These are phyloP conservation scores for Aurantiochytrium sp. DNA, from an alignment of 108 stramenopile genomes.

Conservation along the genomic window DNA sequence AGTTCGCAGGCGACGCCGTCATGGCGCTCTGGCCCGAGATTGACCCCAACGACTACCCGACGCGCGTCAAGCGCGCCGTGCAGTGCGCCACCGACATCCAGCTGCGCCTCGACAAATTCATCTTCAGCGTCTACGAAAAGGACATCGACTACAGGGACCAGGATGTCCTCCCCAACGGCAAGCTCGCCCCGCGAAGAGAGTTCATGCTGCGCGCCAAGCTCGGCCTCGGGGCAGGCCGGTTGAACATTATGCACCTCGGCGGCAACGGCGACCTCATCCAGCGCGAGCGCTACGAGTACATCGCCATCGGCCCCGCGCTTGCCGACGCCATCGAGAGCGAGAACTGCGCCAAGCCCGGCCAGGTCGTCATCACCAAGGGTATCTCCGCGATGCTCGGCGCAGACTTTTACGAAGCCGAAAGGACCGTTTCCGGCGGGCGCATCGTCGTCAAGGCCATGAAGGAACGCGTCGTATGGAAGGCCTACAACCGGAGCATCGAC, in stretches of 20 bases:
- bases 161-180: background rate
- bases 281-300: conserved; percentile 45
- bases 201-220: background rate
- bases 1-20: conserved; percentile 62
- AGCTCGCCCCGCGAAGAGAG: background rate
- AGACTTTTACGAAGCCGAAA: background rate
- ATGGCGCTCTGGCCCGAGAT: conserved; percentile 54
- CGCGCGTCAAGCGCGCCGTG: conserved; percentile 42
- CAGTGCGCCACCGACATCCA: conserved; percentile 57
- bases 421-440: background rate
- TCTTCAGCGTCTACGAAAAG: conserved; percentile 15
- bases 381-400: conserved; percentile 38
- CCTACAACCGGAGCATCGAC: background rate
- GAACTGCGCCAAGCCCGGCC: conserved; percentile 42
- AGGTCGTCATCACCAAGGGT: conserved; percentile 42
- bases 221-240: background rate
- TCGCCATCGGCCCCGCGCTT: conserved; percentile 51
- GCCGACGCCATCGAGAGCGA: conserved; percentile 51
- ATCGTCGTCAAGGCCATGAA: background rate
- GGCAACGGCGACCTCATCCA: conserved; percentile 16
- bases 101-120: conserved; percentile 9
- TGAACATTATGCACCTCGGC: conserved; percentile 23
- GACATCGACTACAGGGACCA: conserved; percentile 26
- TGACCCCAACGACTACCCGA: background rate
- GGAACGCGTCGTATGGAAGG: background rate